phyloP scores from a whole-genome alignment of 345 rosid species.

The Hypericum perforatum region DNA sequence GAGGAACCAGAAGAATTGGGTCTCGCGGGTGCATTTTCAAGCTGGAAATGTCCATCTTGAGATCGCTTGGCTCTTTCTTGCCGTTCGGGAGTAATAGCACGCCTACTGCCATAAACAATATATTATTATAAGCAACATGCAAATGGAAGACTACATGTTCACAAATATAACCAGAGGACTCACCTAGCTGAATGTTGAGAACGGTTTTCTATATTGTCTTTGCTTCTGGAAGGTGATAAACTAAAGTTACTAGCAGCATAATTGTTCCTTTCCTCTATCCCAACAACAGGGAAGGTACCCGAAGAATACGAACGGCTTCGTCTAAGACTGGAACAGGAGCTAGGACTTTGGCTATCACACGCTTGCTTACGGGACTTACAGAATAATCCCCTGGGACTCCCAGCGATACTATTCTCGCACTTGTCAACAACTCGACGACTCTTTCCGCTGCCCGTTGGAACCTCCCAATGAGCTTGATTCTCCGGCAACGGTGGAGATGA shows the following conservation, averaged over 20 bases:
- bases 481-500: constrained; percentile 30
- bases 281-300: constrained; percentile 45
- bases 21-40: constrained; percentile 22
- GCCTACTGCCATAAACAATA: constrained; percentile 22
- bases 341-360: constrained; percentile 33
- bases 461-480: constrained; percentile 36
- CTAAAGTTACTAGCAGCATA: constrained; percentile 29
- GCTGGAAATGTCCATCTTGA: constrained; percentile 26
- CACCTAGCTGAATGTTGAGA: constrained; percentile 42
- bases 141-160: not conserved
- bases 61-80: constrained; percentile 35
- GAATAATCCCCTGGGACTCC: constrained; percentile 27
- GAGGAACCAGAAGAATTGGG: constrained; percentile 30
- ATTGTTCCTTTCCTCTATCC: constrained; percentile 20
- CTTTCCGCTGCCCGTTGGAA: constrained; percentile 24
- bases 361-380: constrained; percentile 43
- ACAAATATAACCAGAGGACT: constrained; percentile 12
- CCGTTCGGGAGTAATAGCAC: constrained; percentile 46
- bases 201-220: constrained; percentile 20
- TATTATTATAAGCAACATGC: not conserved
- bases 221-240: constrained; percentile 30
- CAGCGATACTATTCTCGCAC: constrained; percentile 18
- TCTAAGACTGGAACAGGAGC: constrained; percentile 40
- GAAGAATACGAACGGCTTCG: constrained; percentile 81
- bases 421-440: constrained; percentile 28